A percentile compares a stretch with the other conserved stretches of the same genome.
phyloP scores from a whole-genome alignment of 352 stramenopile species.

The Phytophthora citricola region DNA sequence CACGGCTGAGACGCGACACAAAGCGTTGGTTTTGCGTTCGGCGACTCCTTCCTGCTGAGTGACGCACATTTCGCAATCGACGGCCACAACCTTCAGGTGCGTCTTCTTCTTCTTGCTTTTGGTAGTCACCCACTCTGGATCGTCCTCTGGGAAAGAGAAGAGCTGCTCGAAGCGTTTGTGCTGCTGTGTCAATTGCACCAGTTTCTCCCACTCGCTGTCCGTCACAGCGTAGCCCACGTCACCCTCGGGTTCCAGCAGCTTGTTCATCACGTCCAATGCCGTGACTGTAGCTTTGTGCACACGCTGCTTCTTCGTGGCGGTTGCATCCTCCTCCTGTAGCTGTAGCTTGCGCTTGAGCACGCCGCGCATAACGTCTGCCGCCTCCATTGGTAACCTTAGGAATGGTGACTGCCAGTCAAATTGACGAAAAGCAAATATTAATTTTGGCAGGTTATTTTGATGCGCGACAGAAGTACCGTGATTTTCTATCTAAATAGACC shows the following conservation, averaged over 20 bases:
- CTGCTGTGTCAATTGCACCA: conserved; percentile 72
- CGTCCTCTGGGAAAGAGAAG: conserved; percentile 59
- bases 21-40: conserved; percentile 56
- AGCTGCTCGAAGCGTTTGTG: conserved; percentile 64
- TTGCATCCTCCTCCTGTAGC: conserved; percentile 14
- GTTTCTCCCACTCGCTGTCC: conserved; percentile 68
- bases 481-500: not conserved
- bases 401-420: conserved; percentile 32
- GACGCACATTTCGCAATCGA: conserved; percentile 91
- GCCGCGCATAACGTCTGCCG: conserved; percentile 21
- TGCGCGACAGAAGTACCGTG: not conserved
- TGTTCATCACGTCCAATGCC: conserved; percentile 79
- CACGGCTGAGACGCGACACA: conserved; percentile 85
- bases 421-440: conserved; percentile 17
- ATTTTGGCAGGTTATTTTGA: not conserved
- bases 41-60: conserved; percentile 37
- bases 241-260: conserved; percentile 48
- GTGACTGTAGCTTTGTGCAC: conserved; percentile 63
- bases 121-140: conserved; percentile 62
- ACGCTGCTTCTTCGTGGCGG: conserved; percentile 64
- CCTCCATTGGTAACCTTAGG: conserved; percentile 10
- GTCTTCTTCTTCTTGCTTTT: conserved; percentile 68
- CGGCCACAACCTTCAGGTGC: conserved; percentile 71
- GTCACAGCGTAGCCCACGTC: conserved; percentile 63
- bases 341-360: conserved; percentile 49